Conservation (phyloP, 371 early-diverging fungal species). For the Umbelopsis sp. region DNA sequence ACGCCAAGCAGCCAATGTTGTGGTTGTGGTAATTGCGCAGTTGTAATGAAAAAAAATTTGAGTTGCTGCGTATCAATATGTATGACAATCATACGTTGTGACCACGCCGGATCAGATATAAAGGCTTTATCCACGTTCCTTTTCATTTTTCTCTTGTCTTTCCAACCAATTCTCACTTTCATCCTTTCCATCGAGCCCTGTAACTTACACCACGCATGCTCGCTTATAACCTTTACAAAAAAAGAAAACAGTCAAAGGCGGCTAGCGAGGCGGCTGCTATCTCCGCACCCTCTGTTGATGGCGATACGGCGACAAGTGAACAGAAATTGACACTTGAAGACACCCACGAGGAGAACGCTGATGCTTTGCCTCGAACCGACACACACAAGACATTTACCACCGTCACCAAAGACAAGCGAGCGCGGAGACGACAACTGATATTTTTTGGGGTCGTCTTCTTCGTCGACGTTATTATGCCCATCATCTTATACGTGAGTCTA, state of each 20-base stretch:
- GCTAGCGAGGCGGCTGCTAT: neutral
- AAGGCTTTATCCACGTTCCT: neutral
- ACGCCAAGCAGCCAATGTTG: too few relatives aligned
- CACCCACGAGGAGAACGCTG: neutral
- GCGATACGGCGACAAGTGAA: neutral
- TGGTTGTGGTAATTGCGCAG: too few relatives aligned
- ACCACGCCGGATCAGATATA: neutral
- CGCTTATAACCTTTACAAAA: neutral
- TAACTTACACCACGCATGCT: neutral
- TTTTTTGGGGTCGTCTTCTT: neutral
- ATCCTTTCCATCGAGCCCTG: too few relatives aligned
- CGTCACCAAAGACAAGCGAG: neutral
- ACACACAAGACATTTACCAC: neutral
- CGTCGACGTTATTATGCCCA: neutral
- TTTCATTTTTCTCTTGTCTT: neutral
- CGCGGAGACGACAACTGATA: neutral
- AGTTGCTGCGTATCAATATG: too few relatives aligned
- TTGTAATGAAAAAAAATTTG: too few relatives aligned
- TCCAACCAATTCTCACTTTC: too few relatives aligned
- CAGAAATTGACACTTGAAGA: neutral
- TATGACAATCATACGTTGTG: too few relatives aligned
- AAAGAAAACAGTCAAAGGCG: neutral
- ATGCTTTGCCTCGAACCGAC: neutral
- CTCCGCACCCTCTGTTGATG: neutral
- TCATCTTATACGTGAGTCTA: conserved; percentile 11